Base-by-base conservation (phyloP, 768 basidiomycete genomes). In the Tulasnella sp. region DNA sequence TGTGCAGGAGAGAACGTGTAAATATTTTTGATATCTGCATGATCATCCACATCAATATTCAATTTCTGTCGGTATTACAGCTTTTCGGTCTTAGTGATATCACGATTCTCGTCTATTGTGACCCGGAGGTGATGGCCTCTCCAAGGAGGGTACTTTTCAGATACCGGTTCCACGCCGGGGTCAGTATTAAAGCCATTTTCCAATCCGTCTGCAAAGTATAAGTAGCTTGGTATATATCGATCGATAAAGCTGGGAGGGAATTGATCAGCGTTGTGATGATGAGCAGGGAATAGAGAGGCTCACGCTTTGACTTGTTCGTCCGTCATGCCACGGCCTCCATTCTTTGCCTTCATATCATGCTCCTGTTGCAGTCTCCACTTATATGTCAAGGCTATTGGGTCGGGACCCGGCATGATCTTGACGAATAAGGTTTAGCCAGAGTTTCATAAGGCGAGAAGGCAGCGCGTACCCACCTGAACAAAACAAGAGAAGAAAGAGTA, bases 211-310 rank as follows among this genome's bases (percentile, higher is more conserved):
- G 85, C 87, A 77, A 91, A 98, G 78, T 95, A 90, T 73, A 96
- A 88, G 77, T 97, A 98, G 3, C 91, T 92, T 1, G 95, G 95
- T 76, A 98, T 94, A 79, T 97, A 97, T 4, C 95, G 88, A 79
- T 94, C 91, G 6, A 95, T 88, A 78, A 96, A 96, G 40, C 91
- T 93, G 77, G 22, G 40, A 32, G 47, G 35, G 26, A 5, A 69
- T 26, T 67, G 63, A 72, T 66, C 42, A 74, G 62, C 42, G 35
- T 26, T 59, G 68, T n/a, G 59, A 16, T 17, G 39, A 26, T 69
- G 6, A 9, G 68, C 29, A 73, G 44, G 5, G 40, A 36, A 8
- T 8, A 68, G 36, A 44, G 77, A 72, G 36, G 78, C 79, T 62
- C 75, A 84, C 84, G 82, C 77, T 76, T 88, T 88, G 76, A 89